phyloP scores from a whole-genome alignment of 805 yeast species.

The Barnettozyma pratensis region DNA sequence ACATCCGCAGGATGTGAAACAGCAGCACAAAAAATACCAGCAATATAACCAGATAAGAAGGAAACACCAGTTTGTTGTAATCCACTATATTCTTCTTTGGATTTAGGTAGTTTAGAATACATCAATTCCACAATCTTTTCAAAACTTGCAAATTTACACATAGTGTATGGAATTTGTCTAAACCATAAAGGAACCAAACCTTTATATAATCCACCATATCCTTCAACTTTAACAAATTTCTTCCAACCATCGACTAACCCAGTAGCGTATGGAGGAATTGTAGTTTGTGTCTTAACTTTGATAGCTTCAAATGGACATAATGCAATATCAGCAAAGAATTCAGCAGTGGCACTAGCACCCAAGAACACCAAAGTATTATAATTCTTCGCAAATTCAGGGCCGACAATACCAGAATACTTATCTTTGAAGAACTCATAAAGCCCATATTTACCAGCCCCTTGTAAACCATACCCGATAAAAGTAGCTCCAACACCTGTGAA shows the following conservation, averaged over 20 bases:
- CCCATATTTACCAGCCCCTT: slow-evolving; percentile 97
- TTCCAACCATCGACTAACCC: slow-evolving; percentile 61
- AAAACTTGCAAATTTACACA: slow-evolving; percentile 94
- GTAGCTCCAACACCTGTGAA: slow-evolving; percentile 93
- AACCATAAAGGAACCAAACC: slow-evolving; percentile 93
- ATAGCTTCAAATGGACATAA: slow-evolving; percentile 95
- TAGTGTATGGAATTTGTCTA: slow-evolving; percentile 97
- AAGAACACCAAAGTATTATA: slow-evolving; percentile 72
- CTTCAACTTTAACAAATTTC: slow-evolving; percentile 62
- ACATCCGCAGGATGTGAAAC: slow-evolving; percentile 99
- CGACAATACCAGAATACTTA: slow-evolving; percentile 61
- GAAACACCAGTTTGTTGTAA: slow-evolving; percentile 90
- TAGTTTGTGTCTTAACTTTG: slow-evolving; percentile 90
- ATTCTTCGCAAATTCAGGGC: slow-evolving; percentile 53
- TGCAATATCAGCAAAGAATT: slow-evolving; percentile 83
- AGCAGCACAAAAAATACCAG: slow-evolving; percentile 94
- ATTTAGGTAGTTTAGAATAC: slow-evolving; percentile 66
- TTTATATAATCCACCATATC: slow-evolving; percentile 72
- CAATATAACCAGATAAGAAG: slow-evolving; percentile 92
- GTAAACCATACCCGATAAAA: slow-evolving; percentile 85
- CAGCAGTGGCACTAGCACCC: slow-evolving; percentile 90
- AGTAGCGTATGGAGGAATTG: slow-evolving; percentile 78
- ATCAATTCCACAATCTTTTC: slow-evolving; percentile 85
- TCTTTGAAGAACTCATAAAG: slow-evolving; percentile 89
- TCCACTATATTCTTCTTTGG: slow-evolving; percentile 64